Base-by-base conservation (phyloP, 1,284 basidiomycete species). In the Exobasidium cylindrosporum region DNA sequence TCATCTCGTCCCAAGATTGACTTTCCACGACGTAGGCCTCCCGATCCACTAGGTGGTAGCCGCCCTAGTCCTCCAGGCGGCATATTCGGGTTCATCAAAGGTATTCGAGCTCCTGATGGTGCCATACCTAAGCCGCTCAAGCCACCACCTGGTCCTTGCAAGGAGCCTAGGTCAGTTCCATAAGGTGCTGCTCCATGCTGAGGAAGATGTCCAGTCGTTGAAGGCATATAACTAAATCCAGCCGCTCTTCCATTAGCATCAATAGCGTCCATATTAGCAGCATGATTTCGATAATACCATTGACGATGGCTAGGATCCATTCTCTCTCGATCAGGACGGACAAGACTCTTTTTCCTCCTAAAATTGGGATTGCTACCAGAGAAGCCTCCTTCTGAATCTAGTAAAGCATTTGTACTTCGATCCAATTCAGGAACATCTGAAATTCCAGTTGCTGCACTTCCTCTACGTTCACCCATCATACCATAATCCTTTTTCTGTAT, bases 271-370 rank as follows among this genome's bases (percentile, higher is more conserved):
- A 92, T 85, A 77, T 90, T 87, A 23, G 89, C 88, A 14, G 91
- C 91, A 81, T 91, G 92, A 68, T 86, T 89, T 58, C 92, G 88
- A 82, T 98, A 98, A 82, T 97, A 90, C 88, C 90, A 98, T 71
- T 95, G 88, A 47, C 93, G 86, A 83, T 97, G 93, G 54, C 87
- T 88, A 7, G 94, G 93, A 78, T 97, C 94, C 75, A 97, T 92
- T 83, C 95, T 91, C 83, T 97, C 95, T 66, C 95, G 85, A 81
- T 98, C 95, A 6, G 96, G 95, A 61, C 87, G 84, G 59, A 97
- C 91, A 53, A 98, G 85, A 77, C 89, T 92, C 85, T 94, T 95
- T 84, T 97, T 97, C 77, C 94, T 83, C 61, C 83, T 82, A 50
- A 90, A 73, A 40, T 72, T 68, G 50, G 63, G 57, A 49, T 70